phyloP scores from a whole-genome alignment of 108 stramenopile genomes.

The Epipyxis sp. region DNA sequence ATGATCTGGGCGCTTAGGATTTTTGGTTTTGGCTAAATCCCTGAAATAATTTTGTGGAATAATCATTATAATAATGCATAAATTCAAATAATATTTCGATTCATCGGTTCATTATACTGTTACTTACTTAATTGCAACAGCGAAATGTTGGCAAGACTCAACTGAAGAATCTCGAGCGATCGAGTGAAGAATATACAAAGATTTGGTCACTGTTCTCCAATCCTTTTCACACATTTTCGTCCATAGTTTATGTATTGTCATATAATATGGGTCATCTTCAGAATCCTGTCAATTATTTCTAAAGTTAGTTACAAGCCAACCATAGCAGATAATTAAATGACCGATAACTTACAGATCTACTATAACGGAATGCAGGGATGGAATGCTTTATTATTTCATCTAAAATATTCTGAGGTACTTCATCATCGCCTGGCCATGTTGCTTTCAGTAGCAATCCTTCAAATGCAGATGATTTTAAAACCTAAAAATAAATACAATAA shows the following conservation, averaged over 20 bases:
- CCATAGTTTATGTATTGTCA: slow-evolving; percentile 60
- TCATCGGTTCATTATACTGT: neutral
- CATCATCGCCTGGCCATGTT: slow-evolving; percentile 48
- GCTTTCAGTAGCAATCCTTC: slow-evolving; percentile 49
- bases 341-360: slow-evolving; percentile 21
- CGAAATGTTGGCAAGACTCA: slow-evolving; percentile 37
- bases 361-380: slow-evolving; percentile 23
- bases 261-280: slow-evolving; percentile 54
- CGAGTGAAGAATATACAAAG: slow-evolving; percentile 47
- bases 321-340: too few relatives aligned
- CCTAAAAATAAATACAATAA: neutral
- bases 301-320: slow-evolving; percentile 37
- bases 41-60: neutral
- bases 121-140: slow-evolving; percentile 33
- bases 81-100: neutral
- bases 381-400: slow-evolving; percentile 26
- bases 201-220: slow-evolving; percentile 53
- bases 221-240: slow-evolving; percentile 55
- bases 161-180: slow-evolving; percentile 41
- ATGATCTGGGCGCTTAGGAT: slow-evolving; percentile 41
- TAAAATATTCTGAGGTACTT: slow-evolving; percentile 41
- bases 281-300: slow-evolving; percentile 47
- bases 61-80: neutral
- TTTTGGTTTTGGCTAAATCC: slow-evolving; percentile 41
- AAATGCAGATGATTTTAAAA: slow-evolving; percentile 13